A percentile compares a stretch with the other conserved stretches of the same genome.
These are phyloP conservation scores for Gnaphalium uliginosum DNA, from an alignment of 129 eudicot genomes.

Conservation along the genomic window DNA sequence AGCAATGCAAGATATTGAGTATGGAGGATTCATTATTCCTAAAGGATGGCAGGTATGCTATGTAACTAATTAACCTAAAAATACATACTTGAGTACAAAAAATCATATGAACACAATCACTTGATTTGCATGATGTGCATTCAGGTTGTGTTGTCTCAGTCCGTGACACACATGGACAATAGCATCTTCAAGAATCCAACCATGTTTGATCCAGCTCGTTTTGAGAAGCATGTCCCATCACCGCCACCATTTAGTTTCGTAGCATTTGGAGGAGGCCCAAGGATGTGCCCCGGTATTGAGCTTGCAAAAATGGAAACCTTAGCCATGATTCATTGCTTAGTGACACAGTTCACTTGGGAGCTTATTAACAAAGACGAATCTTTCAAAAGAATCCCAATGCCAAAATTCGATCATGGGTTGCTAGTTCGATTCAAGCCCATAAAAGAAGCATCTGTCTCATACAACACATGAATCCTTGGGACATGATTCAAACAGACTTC, in stretches of 20 bases:
- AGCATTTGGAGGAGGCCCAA: slow-evolving; percentile 1
- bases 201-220: background rate
- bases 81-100: background rate
- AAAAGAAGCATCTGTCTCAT: background rate
- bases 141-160: background rate
- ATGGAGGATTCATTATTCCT: background rate
- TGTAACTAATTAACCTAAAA: background rate
- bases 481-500: no score
- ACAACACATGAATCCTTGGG: background rate
- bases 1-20: background rate
- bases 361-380: background rate
- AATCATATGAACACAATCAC: background rate
- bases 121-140: background rate
- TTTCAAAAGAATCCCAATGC: background rate
- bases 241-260: background rate
- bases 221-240: background rate
- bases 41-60: background rate
- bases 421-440: background rate
- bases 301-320: background rate
- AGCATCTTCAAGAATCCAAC: background rate
- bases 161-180: background rate
- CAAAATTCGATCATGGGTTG: background rate
- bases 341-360: background rate
- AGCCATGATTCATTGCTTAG: background rate
- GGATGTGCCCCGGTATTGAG: background rate